Conservation (phyloP, 495 filamentous ascomycete genomes). For the Podospora australis region DNA sequence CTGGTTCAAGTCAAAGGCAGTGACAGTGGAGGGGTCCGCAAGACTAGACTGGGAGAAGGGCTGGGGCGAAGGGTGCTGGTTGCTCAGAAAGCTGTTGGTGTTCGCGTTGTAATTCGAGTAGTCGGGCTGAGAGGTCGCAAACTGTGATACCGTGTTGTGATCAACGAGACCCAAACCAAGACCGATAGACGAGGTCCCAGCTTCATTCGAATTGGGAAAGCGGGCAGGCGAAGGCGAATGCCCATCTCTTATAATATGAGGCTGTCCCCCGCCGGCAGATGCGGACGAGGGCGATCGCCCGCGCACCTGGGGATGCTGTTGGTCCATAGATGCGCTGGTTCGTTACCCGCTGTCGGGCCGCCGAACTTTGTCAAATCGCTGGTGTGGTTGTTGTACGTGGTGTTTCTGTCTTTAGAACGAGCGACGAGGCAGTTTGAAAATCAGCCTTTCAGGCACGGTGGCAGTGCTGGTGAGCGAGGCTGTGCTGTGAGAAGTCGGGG, state of each 20-base stretch:
- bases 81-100: conserved; percentile 32
- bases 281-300: conserved; percentile 42
- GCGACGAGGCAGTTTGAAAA: conserved; percentile 29
- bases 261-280: conserved; percentile 26
- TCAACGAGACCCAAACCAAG: conserved; percentile 41
- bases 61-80: conserved; percentile 35
- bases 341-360: conserved; percentile 15
- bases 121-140: conserved; percentile 28
- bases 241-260: conserved; percentile 44
- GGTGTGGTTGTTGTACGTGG: conserved; percentile 13
- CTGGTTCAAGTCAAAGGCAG: conserved; percentile 35
- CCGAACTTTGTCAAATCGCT: conserved; percentile 3
- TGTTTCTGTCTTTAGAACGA: conserved; percentile 37
- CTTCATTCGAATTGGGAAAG: conserved; percentile 37
- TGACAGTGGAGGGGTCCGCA: conserved; percentile 24
- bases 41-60: conserved; percentile 29
- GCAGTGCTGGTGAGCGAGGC: conserved; percentile 29
- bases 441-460: conserved; percentile 32
- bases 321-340: conserved; percentile 34
- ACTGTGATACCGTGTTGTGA: conserved; percentile 29
- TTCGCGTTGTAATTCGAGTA: conserved; percentile 30
- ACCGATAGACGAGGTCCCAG: conserved; percentile 31
- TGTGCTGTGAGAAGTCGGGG: too few relatives aligned
- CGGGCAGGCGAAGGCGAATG: conserved; percentile 44
- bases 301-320: conserved; percentile 39